Evolutionary conservation across 2,329 filamentous ascomycete genomes (phyloP), one percentile per base, ranked within the genome.

Genomic region (Amesomyces nigricolor): DNA sequence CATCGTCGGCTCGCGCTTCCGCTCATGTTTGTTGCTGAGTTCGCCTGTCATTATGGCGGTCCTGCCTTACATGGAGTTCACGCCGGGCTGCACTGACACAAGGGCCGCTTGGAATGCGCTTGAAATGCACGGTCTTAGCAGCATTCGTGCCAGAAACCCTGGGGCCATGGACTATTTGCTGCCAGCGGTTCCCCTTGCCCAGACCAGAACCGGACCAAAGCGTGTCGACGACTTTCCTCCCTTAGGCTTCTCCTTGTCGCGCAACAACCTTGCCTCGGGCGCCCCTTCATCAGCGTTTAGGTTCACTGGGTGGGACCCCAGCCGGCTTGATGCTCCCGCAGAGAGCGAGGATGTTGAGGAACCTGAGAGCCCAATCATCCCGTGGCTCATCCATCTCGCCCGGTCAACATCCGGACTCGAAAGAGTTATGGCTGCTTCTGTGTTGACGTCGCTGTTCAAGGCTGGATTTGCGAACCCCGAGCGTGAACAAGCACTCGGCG

Each of bases 1-100:
- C 47, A 81, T 96, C 48, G 81, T 85, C 58, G 83, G 89, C 64
- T 96, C 92, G 0, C 86, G 85, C 62, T 88, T 86, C 69, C 82
- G 90, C 53, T 85, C 89, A 9, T 86, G 86, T 61, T 81, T 89
- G 63, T 78, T 89, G 47, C 71, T 87, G 43, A 85, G 81, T 57
- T 86, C 87, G 1, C 86, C 86, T 1, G 79, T 83, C 0, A 82
- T 91, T 40, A 72, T 88, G 54, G 81, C 85, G 17, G 80, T 88
- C 10, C 88, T 90, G 58, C 86, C 86, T 2, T 76, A 77, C 43
- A 71, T 79, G 39, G 79, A 80, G 43, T 79, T 82, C 51, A 71
- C 77, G 1, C 72, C 63, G n/a, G 50, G 74, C 6, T 71, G 68
- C 2, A 76, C 76, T 51, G 74, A 78, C 54, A 71, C 76, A 32